phyloP scores from a whole-genome alignment of 768 basidiomycete species.

The Rhodotorula taiwanensis region DNA sequence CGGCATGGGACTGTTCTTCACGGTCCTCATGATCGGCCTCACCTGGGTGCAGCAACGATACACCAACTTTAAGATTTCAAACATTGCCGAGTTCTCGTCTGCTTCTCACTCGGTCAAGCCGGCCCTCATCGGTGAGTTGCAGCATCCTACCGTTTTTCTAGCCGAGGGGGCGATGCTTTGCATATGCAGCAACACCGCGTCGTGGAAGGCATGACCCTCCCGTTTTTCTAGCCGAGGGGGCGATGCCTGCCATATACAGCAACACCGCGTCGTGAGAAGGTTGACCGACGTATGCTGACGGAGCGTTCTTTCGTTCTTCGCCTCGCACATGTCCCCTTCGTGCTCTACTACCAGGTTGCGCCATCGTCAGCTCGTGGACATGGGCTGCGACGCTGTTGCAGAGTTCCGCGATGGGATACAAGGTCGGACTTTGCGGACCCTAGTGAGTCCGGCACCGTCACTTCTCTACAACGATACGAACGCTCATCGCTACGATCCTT shows the following conservation, averaged over 20 bases:
- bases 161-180: too few relatives aligned
- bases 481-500: not conserved
- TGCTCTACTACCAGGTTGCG: constrained; percentile 53
- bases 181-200: too few relatives aligned
- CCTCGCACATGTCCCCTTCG: too few relatives aligned
- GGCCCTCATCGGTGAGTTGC: constrained; percentile 4
- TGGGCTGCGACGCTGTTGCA: constrained; percentile 54
- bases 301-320: too few relatives aligned
- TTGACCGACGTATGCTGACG: too few relatives aligned
- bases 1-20: constrained; percentile 65
- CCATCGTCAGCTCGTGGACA: constrained; percentile 44
- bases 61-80: constrained; percentile 47
- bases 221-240: too few relatives aligned
- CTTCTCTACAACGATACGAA: not conserved
- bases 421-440: constrained; percentile 76
- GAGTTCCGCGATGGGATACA: constrained; percentile 76
- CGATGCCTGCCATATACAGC: too few relatives aligned
- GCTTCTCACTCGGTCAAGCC: constrained; percentile 66
- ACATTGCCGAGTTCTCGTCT: constrained; percentile 55
- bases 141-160: too few relatives aligned
- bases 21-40: constrained; percentile 66
- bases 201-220: too few relatives aligned
- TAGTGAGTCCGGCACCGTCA: constrained; percentile 40
- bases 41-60: constrained; percentile 78
- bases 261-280: too few relatives aligned